phyloP scores from a whole-genome alignment of 805 yeast genomes.

The Maudiozyma pseudohumilis region DNA sequence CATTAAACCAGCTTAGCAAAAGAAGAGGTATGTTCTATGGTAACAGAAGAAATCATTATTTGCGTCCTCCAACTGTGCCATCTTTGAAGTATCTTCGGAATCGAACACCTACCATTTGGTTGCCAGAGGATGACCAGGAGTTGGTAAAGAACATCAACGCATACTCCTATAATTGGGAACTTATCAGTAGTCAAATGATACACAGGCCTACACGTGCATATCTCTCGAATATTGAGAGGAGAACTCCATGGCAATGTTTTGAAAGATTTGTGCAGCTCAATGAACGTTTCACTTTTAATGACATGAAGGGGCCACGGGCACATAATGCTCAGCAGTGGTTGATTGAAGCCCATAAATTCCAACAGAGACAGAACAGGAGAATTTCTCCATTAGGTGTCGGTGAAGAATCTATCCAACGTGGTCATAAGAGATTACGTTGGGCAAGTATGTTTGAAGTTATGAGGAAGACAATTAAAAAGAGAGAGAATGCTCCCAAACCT shows the following conservation, averaged over 20 bases:
- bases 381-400: slow-evolving; percentile 93
- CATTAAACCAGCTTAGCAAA: slow-evolving; percentile 26
- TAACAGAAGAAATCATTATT: slow-evolving; percentile 47
- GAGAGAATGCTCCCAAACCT: slow-evolving; percentile 68
- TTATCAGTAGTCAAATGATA: slow-evolving; percentile 73
- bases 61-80: slow-evolving; percentile 91
- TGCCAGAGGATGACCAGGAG: slow-evolving; percentile 83
- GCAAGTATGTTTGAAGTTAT: slow-evolving; percentile 96
- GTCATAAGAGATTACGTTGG: slow-evolving; percentile 87
- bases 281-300: slow-evolving; percentile 76
- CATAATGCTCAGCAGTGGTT: slow-evolving; percentile 82
- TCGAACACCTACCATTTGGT: slow-evolving; percentile 91
- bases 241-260: slow-evolving; percentile 99
- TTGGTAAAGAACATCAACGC: slow-evolving; percentile 76
- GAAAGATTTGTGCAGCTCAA: slow-evolving; percentile 90
- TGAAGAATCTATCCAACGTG: slow-evolving; percentile 83
- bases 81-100: slow-evolving; percentile 66
- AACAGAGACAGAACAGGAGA: slow-evolving; percentile 77
- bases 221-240: slow-evolving; percentile 79
- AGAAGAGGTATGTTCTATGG: slow-evolving; percentile 37
- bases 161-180: slow-evolving; percentile 86
- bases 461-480: slow-evolving; percentile 77
- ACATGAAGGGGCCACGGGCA: slow-evolving; percentile 81
- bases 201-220: slow-evolving; percentile 58
- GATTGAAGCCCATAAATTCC: slow-evolving; percentile 82